Evolutionary conservation across 371 early-diverging fungal genomes (phyloP), one percentile per base, ranked within the genome.

Genomic region (Mortierella sp.): DNA sequence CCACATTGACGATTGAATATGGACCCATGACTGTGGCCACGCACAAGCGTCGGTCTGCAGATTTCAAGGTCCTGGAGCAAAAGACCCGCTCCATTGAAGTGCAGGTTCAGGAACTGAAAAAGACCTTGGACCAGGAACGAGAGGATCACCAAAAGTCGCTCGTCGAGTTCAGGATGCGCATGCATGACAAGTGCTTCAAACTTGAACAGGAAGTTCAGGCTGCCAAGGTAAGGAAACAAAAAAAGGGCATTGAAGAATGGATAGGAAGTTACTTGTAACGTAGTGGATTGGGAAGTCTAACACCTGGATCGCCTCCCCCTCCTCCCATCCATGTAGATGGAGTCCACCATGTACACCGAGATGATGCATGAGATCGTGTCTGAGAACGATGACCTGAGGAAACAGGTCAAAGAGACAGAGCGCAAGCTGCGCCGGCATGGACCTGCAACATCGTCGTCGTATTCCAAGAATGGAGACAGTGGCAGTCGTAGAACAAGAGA

Each of bases 361-460:
- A 74, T 74, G 74, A 63, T 74, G 74, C 74, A 74, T 34, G 74
- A 67, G 39, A 39, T 67, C n/a, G 74, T 63, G 24, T 56, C 60
- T 5, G 74, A 74, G 64, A 74, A 74, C 21, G 74, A 74, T 5
- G 60, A 60, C 17, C 49, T 74, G 17, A 57, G 74, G 21, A 53
- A 54, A 2, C 51, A 57, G 34, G 39, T 67, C 49, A 67, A 74
- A 53, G 39, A 39, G 0, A 53, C 44, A 19, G 19, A 49, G 22
- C 63, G 64, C 22, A 60, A 52, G 47, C 5, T 63, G 21, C 58
- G 55, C 19, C 54, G 49, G 16, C 49, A 67, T 14, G 52, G 40
- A 37, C 31, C 12, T 0, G 1, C 22, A 9, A 16, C 7, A 34
- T 34, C 22, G 19, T 6, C 27, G 16, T 9, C n/a, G 29, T 46